Base-by-base conservation (phyloP, 805 yeast genomes). In the Osmozyma mogii region DNA sequence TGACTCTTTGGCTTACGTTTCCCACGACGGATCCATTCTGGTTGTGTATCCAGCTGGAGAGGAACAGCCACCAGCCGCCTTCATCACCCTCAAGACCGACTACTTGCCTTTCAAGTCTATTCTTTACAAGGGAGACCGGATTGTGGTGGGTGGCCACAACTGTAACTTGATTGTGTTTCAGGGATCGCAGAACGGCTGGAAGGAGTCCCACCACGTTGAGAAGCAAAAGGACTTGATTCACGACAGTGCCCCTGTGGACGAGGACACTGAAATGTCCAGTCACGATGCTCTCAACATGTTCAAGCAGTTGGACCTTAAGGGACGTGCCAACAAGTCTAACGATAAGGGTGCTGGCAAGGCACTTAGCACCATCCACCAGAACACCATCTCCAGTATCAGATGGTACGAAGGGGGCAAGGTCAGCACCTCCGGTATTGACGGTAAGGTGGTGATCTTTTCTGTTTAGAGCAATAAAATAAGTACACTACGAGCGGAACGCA, bases 301-400 rank as follows among this genome's bases (percentile, higher is more conserved):
- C 65, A 78, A 84, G 58, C 95, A 89, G 57, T 65, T 92, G 70
- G 99, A 92, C 60, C 71, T 89, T 54, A 92, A 87, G 67, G 99
- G 99, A 36, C 72, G 83, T 34, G 73, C 73, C 29, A 65, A 61
- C 45, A 61, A 62, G 31, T 65, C 59, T 3, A 34, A 30, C 28
- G 40, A 42, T 24, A 34, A 35, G 11, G 53, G 50, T 57, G 32
- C 53, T 53, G 43, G 45, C 20, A 56, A 47, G 39, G 68, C 62
- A 22, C 66, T 81, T 55, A 70, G 70, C 30, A 85, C 95, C 10
- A 72, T 84, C 35, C 97, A 92, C 61, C 96, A 88, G 59, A 92
- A 89, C 60, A 78, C 96, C 20, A 80, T 92, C 51, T 73, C 81
- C 31, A 70, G 75, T 28, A 55, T 89, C 32, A 68, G 75, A 43